Evolutionary conservation across 192 early-diverging fungal species (phyloP).

Genomic region (Coemansia furcata): DNA sequence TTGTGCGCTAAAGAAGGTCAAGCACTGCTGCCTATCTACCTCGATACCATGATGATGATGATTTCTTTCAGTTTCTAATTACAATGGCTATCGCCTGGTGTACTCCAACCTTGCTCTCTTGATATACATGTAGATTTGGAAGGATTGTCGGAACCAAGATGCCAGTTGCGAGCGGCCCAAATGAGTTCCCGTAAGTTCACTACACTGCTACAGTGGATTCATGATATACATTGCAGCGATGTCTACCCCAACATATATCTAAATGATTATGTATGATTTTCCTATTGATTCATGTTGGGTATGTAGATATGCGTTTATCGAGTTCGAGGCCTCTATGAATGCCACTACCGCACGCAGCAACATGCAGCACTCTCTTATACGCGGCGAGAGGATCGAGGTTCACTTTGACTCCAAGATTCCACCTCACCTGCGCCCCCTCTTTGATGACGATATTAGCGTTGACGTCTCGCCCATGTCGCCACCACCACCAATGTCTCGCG

Average conservation of each 20-base stretch:
- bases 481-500: not conserved
- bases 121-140: conserved; percentile 35
- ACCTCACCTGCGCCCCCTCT: conserved; percentile 8
- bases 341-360: conserved; percentile 36
- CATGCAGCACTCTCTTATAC: conserved; percentile 25
- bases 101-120: not conserved
- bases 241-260: not conserved
- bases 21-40: not conserved
- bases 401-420: conserved; percentile 49
- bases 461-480: not conserved
- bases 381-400: conserved; percentile 28
- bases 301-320: conserved; percentile 48
- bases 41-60: not conserved
- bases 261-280: not conserved
- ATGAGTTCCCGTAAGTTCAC: conserved; percentile 45
- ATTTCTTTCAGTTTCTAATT: not conserved
- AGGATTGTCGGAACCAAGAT: conserved; percentile 34
- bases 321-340: conserved; percentile 28
- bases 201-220: not conserved
- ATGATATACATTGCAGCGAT: not conserved
- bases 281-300: not conserved
- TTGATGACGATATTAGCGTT: not conserved
- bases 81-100: not conserved
- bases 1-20: not conserved
- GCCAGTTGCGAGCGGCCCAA: conserved; percentile 10